Evolutionary conservation across 176 grass and related monocot species (phyloP).

Genomic region (Bonia amplexicaulis): DNA sequence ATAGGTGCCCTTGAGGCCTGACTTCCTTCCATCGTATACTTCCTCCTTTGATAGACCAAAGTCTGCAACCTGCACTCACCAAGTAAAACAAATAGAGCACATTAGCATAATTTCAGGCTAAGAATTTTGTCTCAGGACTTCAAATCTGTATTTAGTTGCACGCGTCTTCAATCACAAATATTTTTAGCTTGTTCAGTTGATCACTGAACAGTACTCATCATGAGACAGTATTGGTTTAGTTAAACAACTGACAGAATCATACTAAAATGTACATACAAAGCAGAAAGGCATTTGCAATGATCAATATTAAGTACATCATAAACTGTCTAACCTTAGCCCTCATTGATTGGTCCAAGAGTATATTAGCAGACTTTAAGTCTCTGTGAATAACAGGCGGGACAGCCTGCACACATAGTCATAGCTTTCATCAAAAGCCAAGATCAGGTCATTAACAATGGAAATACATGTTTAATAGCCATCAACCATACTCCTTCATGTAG

Average conservation of each 20-base stretch:
- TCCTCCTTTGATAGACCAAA: constrained; percentile 98
- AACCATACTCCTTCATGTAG: constrained; percentile 90
- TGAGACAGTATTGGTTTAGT: not conserved
- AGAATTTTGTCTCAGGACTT: not conserved
- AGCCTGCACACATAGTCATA: constrained; percentile 58
- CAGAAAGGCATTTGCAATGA: constrained; percentile 11
- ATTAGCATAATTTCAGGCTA: constrained; percentile 3
- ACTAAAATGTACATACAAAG: constrained; percentile 21
- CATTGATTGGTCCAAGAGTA: constrained; percentile 88
- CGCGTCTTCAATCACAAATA: not conserved
- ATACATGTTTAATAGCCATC: constrained; percentile 22
- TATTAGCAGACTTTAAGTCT: constrained; percentile 96
- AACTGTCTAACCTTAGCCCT: constrained; percentile 66
- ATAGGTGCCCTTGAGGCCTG: constrained; percentile 92
- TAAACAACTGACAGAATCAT: constrained; percentile 10
- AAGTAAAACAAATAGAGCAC: constrained; percentile 1
- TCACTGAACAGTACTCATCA: not conserved
- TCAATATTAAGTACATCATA: not conserved
- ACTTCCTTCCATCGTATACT: constrained; percentile 74
- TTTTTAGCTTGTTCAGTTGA: not conserved
- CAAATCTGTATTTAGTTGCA: not conserved
- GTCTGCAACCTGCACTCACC: constrained; percentile 67
- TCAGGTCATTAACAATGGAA: not conserved
- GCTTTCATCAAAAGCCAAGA: constrained; percentile 27
- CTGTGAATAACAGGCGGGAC: constrained; percentile 88